Conservation (phyloP, 148 eudicot species). For the Dianthus caryophyllus region DNA sequence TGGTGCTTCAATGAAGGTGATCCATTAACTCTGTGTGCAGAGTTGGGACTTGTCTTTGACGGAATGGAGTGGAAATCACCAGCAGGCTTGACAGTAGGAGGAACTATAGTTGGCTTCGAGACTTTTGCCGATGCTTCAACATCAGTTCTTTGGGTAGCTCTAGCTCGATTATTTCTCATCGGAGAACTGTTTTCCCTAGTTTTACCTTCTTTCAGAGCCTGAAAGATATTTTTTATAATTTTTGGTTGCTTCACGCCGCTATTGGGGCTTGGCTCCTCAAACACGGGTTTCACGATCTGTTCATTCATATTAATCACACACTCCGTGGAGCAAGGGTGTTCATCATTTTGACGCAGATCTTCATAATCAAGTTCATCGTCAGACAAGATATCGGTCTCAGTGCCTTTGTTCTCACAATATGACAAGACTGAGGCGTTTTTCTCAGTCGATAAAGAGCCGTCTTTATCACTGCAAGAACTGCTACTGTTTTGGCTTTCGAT, state of each 20-base stretch:
- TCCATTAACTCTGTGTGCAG: conserved; percentile 49
- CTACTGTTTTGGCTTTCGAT: conserved; percentile 83
- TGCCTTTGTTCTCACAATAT: conserved; percentile 48
- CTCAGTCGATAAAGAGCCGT: conserved; percentile 62
- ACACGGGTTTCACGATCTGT: conserved; percentile 32
- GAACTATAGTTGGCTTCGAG: conserved; percentile 52
- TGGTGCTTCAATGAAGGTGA: conserved; percentile 67
- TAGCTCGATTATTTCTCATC: conserved; percentile 56
- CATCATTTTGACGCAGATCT: conserved; percentile 30
- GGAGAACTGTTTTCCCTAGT: conserved; percentile 86
- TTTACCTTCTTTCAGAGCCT: conserved; percentile 73
- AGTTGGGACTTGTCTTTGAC: conserved; percentile 53
- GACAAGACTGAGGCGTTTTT: conserved; percentile 41
- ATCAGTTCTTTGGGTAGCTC: conserved; percentile 39
- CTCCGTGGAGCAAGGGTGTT: conserved; percentile 30
- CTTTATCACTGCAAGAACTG: conserved; percentile 92
- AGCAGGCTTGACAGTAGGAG: conserved; percentile 53
- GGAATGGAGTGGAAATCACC: conserved; percentile 39
- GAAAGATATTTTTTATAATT: conserved; percentile 50
- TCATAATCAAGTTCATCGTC: conserved; percentile 49
- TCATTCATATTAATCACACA: conserved; percentile 30
- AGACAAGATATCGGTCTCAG: conserved; percentile 49
- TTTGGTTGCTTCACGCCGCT: conserved; percentile 56
- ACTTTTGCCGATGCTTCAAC: conserved; percentile 57
- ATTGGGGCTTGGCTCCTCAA: conserved; percentile 41